Conservation (phyloP, 345 rosid genomes). For the Erysimum cheiranthoides region DNA sequence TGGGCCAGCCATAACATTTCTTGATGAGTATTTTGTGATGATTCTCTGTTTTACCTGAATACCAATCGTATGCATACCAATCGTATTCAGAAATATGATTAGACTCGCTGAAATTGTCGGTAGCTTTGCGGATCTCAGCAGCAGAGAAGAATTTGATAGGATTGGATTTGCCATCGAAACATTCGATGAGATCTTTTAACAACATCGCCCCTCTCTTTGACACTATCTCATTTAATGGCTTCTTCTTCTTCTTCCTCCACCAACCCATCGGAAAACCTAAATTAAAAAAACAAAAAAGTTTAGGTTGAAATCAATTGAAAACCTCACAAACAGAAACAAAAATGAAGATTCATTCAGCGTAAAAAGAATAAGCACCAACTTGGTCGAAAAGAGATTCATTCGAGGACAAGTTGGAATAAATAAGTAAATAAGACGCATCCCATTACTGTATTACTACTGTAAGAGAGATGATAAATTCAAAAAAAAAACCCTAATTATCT, state of each 20-base stretch:
- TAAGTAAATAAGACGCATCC: no score
- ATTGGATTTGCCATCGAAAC: not conserved
- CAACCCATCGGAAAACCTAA: not conserved
- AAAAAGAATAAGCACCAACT: no score
- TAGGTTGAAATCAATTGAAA: not conserved
- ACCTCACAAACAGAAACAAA: not conserved
- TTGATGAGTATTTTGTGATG: no score
- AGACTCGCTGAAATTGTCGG: not conserved
- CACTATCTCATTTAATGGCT: not conserved
- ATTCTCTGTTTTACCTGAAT: not conserved
- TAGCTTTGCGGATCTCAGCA: not conserved
- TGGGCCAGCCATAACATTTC: no score
- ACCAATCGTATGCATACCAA: not conserved
- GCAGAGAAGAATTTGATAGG: constrained; percentile 10
- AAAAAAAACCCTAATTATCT: not conserved
- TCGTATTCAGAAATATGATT: not conserved
- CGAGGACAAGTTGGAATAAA: no score
- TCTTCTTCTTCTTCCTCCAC: not conserved
- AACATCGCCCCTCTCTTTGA: not conserved
- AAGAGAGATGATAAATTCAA: no score
- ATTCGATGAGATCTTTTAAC: not conserved
- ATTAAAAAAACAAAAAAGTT: accelerated
- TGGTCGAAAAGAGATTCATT: no score
- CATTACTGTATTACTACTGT: no score
- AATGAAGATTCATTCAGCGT: no score